Evolutionary conservation across 257 asterid genomes (phyloP).

Genomic region (Rhazya stricta): DNA sequence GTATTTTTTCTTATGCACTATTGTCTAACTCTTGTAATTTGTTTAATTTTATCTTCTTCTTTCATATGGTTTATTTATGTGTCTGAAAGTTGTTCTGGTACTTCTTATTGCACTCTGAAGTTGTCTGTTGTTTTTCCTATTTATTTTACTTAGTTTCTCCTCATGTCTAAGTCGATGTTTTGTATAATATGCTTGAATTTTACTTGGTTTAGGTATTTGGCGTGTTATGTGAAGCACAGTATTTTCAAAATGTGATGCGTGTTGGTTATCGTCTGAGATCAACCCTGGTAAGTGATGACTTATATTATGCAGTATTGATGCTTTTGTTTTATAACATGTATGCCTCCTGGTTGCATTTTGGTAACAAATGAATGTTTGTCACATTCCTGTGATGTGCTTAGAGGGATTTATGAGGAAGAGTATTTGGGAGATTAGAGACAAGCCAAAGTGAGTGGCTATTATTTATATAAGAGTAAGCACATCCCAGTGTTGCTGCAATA

Average conservation of each 20-base stretch:
- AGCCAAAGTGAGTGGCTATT: neutral
- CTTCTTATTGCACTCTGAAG: neutral
- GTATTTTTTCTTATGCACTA: too few relatives aligned
- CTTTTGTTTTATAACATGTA: neutral
- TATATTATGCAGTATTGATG: neutral
- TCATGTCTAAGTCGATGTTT: neutral
- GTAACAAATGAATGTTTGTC: neutral
- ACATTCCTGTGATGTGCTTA: neutral
- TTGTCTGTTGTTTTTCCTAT: conserved; percentile 4
- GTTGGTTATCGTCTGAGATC: conserved; percentile 91
- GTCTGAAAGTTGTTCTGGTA: neutral
- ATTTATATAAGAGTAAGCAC: neutral
- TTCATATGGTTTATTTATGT: neutral
- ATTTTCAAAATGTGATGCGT: conserved; percentile 95
- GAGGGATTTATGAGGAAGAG: neutral
- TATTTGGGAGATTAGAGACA: neutral
- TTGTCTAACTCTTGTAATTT: too few relatives aligned
- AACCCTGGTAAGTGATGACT: conserved; percentile 59
- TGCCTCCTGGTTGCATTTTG: neutral
- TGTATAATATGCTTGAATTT: neutral
- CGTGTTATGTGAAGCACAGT: conserved; percentile 91
- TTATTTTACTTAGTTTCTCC: neutral
- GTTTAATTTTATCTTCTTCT: neutral
- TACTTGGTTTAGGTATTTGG: conserved; percentile 41
- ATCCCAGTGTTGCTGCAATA: neutral